Evolutionary conservation across 345 rosid genomes (phyloP), one percentile per base, ranked within the genome.

Genomic region (Ceriops zippeliana): DNA sequence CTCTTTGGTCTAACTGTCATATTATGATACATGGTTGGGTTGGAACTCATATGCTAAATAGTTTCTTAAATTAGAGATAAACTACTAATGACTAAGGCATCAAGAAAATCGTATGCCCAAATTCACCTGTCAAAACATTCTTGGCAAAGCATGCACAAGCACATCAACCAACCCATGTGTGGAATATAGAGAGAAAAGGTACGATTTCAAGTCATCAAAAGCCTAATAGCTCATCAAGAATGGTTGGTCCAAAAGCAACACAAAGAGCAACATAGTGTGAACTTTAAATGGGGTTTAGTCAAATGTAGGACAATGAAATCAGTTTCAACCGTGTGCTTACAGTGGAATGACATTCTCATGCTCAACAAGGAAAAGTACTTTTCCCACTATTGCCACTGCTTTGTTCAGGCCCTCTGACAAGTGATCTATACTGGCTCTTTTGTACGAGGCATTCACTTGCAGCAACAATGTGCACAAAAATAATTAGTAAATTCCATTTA

Each of bases 371-470:
- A 83, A 78, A 27, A 85, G 77, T 66, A 86, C 93, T 81, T 83
- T 89, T 62, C 86, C 93, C 58, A 76, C 70, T 26, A 86, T 24
- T 16, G 89, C 87, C 58, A 78, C 82, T 42, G 83, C 81, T 82
- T 85, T 85, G 74, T 89, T 89, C 60, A 79, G 84, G 76, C 93
- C 91, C 64, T 83, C 86, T 16, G 57, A 69, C 66, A 89, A 84
- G 66, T 74, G 52, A 75, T 86, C 93, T 20, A 83, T 27, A 17
- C 81, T 71, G 47, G 79, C 79, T 67, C 75, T 78, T 75, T 69
- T 78, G 67, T 82, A 82, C 0, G 81, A 72, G 66, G 88, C 75
- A 70, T 62, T 78, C 77, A 81, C 93, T 89, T 32, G 53, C 24
- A 67, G 34, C 26, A 15, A 67, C 52, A 11, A 70, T 28, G 62